A percentile compares a stretch with the other conserved stretches of the same genome.
Evolutionary conservation across 177 flowering plant genomes (phyloP).

Genomic region (Vitis hybrid): DNA sequence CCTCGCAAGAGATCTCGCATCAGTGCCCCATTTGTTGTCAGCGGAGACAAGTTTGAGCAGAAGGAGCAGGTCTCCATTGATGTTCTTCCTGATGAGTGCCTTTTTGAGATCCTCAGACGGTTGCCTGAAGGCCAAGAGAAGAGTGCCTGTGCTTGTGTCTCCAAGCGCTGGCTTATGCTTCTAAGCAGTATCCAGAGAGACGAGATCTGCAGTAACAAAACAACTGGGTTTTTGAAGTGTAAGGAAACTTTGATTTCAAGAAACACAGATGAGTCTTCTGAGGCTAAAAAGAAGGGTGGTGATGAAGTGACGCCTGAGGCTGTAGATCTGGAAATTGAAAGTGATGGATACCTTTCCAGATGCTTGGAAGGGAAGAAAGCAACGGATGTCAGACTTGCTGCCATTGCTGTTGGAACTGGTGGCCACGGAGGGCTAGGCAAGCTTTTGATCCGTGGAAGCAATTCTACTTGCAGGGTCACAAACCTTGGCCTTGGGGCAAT

Average conservation of each 20-base stretch:
- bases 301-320: constrained; percentile 7
- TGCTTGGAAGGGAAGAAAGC: constrained; percentile 84
- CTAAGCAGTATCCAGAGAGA: constrained; percentile 54
- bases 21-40: constrained; percentile 56
- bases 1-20: constrained; percentile 76
- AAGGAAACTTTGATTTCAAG: background rate
- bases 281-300: constrained; percentile 12
- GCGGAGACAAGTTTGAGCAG: constrained; percentile 35
- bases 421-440: constrained; percentile 77
- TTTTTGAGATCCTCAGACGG: constrained; percentile 83
- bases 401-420: constrained; percentile 76
- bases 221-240: constrained; percentile 8
- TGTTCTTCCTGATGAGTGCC: constrained; percentile 87
- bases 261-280: constrained; percentile 10
- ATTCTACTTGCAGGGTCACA: constrained; percentile 49
- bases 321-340: constrained; percentile 34
- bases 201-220: constrained; percentile 33
- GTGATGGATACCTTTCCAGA: constrained; percentile 68
- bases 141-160: constrained; percentile 75
- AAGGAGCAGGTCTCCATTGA: constrained; percentile 60
- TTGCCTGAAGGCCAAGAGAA: constrained; percentile 63
- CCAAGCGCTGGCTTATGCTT: constrained; percentile 87
- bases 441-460: constrained; percentile 61
- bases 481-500: constrained; percentile 63
- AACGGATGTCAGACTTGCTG: constrained; percentile 81